Percentiles rank a stretch among this genome's conserved stretches.
phyloP scores from a whole-genome alignment of 2,329 filamentous ascomycete species.

The Trichoderma koningiopsis region DNA sequence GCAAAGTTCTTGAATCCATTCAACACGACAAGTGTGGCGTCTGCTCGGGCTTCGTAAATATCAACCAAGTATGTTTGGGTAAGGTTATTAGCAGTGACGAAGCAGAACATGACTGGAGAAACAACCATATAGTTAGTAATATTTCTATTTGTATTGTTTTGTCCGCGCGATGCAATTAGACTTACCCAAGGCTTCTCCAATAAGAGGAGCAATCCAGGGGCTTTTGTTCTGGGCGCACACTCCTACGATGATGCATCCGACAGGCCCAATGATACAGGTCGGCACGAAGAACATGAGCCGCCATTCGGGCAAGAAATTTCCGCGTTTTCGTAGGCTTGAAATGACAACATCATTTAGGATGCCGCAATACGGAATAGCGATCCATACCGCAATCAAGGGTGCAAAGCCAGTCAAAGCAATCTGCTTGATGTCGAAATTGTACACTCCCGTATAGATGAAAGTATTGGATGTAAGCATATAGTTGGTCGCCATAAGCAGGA shows the following conservation, averaged over 20 bases:
- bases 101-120: neutral
- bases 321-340: slow-evolving; percentile 9
- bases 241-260: slow-evolving; percentile 16
- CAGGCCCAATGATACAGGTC: slow-evolving; percentile 10
- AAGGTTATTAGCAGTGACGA: slow-evolving; percentile 10
- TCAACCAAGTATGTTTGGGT: slow-evolving; percentile 11
- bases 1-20: slow-evolving; percentile 21
- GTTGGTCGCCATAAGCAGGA: slow-evolving; percentile 10
- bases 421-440: slow-evolving; percentile 10
- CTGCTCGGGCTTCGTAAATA: slow-evolving; percentile 14
- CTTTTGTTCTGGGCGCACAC: slow-evolving; percentile 12
- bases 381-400: slow-evolving; percentile 9
- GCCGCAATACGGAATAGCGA: slow-evolving; percentile 13
- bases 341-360: slow-evolving; percentile 7
- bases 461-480: slow-evolving; percentile 18
- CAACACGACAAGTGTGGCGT: slow-evolving; percentile 11
- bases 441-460: slow-evolving; percentile 8
- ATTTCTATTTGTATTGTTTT: too few relatives aligned
- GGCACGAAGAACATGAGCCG: slow-evolving; percentile 14
- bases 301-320: slow-evolving; percentile 5
- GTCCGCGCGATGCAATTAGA: neutral
- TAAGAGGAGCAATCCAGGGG: slow-evolving; percentile 14
- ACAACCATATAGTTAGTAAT: neutral
- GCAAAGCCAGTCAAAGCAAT: slow-evolving; percentile 12
- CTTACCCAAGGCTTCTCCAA: slow-evolving; percentile 12